Percentiles rank a stretch among this genome's conserved stretches.
phyloP scores from a whole-genome alignment of 805 yeast species.

The Sugiyamaella smithiae region DNA sequence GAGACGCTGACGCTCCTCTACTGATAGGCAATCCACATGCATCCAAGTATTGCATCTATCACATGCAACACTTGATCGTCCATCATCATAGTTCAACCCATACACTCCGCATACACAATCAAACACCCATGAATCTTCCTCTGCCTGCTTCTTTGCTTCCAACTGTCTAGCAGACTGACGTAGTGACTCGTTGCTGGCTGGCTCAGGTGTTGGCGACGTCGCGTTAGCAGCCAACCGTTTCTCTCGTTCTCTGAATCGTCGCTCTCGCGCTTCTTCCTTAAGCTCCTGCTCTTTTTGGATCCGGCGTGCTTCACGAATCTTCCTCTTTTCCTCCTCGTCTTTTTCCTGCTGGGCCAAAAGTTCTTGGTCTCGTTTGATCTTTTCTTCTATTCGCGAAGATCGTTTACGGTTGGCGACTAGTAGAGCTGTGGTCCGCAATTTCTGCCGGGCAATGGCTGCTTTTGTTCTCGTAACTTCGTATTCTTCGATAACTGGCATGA shows the following conservation, averaged over 20 bases:
- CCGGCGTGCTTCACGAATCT: slow-evolving; percentile 19
- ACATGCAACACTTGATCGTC: slow-evolving; percentile 37
- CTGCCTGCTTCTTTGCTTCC: slow-evolving; percentile 12
- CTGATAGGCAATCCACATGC: slow-evolving; percentile 37
- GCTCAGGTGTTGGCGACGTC: slow-evolving; percentile 14
- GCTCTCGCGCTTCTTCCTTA: slow-evolving; percentile 14
- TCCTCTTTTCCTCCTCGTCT: slow-evolving; percentile 22
- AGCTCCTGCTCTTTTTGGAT: slow-evolving; percentile 13
- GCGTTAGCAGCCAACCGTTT: slow-evolving; percentile 7
- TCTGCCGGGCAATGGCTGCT: slow-evolving; percentile 28
- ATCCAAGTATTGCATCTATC: slow-evolving; percentile 41
- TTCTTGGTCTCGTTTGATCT: slow-evolving; percentile 22
- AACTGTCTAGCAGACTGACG: slow-evolving; percentile 17
- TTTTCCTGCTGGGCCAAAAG: slow-evolving; percentile 22
- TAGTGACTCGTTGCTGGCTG: slow-evolving; percentile 13
- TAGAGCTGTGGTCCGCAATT: slow-evolving; percentile 26
- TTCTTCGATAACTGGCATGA: slow-evolving; percentile 33
- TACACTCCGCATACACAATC: slow-evolving; percentile 41
- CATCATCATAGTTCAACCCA: slow-evolving; percentile 41
- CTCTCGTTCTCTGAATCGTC: slow-evolving; percentile 17
- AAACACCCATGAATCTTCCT: slow-evolving; percentile 35
- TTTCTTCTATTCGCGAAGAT: slow-evolving; percentile 33
- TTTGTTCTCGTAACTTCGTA: slow-evolving; percentile 26
- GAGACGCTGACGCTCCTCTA: slow-evolving; percentile 16
- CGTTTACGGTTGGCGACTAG: slow-evolving; percentile 34